Evolutionary conservation across 495 filamentous ascomycete genomes (phyloP), one percentile per base, ranked within the genome.

Genomic region (Chaetomium tenue): DNA sequence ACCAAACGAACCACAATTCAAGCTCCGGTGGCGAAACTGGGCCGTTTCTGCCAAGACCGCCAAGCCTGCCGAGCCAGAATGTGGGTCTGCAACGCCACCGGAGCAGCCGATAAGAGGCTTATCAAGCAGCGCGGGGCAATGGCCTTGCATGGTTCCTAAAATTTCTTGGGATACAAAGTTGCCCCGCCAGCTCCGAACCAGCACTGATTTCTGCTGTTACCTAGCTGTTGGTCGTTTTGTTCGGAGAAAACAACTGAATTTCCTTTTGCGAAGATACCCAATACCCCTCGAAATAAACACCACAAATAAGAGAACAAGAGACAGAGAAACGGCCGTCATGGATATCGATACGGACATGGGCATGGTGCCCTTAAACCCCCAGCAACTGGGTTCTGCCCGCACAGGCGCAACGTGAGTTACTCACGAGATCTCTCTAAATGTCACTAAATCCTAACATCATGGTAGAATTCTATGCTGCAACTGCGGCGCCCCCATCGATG

Each of bases 401-500:
- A 76, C 74, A 5, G 72, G 74, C 58, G 86, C 87, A 66, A 91
- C 87, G 87, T 89, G 75, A 78, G 74, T 74, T 62, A 26, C 3
- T 30, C 20, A 20, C 48, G 22, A 9, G 55, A 58, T 13, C 3
- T 28, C 5, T 18, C 13, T 37, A 0, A 22, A 15, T 3, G 18
- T 16, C 2, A 13, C 4, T 47, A 8, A 52, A 54, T 50, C 39
- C 70, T 71, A 47, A 71, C 61, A 58, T 5, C 42, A 23, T 54
- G 64, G 8, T 55, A 96, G 89, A 11, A 95, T 96, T 70, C 89
- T 97, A 30, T 97, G 93, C 76, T 96, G 89, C 79, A 93, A 96
- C 81, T 97, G 93, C 76, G 93, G 92, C 66, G 88, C 88, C 62
- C 87, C 91, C n/a, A 95, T 97, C 63, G 91, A 94, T 74, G 93